Evolutionary conservation across 306 rosid species (phyloP).

Genomic region (Ceratonia siliqua): DNA sequence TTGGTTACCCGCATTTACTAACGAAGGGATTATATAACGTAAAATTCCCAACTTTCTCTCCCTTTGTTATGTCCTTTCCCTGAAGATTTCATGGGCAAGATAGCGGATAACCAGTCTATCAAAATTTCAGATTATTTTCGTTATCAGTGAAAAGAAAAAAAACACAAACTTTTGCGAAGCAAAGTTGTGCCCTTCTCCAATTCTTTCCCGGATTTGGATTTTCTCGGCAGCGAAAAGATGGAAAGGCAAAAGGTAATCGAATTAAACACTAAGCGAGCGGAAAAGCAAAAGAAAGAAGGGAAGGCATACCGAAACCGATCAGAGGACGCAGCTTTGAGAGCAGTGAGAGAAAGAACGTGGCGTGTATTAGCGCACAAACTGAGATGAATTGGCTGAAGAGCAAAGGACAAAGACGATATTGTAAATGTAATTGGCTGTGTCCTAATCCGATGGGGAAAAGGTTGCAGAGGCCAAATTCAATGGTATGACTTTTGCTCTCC

Average conservation of each 20-base stretch:
- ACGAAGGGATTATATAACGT: neutral
- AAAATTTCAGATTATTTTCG: neutral
- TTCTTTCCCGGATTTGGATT: neutral
- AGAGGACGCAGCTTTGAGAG: slow-evolving; percentile 16
- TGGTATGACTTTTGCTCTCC: neutral
- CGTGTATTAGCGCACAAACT: neutral
- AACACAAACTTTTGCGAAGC: neutral
- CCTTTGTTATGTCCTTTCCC: neutral
- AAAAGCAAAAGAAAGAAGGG: neutral
- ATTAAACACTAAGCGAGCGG: neutral
- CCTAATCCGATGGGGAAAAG: neutral
- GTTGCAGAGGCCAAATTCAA: neutral
- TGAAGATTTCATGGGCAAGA: neutral
- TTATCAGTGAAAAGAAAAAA: neutral
- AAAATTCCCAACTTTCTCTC: neutral
- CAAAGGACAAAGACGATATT: neutral
- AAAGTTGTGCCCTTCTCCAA: neutral
- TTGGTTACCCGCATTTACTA: no score
- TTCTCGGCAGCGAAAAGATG: slow-evolving; percentile 5
- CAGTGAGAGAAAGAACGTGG: neutral
- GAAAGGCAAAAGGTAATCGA: neutral
- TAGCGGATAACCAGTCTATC: neutral
- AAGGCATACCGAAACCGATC: neutral
- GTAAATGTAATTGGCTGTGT: neutral
- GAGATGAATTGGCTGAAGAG: neutral